Base-by-base conservation (phyloP, 257 asterid genomes). In the Eucommia ulmoides region DNA sequence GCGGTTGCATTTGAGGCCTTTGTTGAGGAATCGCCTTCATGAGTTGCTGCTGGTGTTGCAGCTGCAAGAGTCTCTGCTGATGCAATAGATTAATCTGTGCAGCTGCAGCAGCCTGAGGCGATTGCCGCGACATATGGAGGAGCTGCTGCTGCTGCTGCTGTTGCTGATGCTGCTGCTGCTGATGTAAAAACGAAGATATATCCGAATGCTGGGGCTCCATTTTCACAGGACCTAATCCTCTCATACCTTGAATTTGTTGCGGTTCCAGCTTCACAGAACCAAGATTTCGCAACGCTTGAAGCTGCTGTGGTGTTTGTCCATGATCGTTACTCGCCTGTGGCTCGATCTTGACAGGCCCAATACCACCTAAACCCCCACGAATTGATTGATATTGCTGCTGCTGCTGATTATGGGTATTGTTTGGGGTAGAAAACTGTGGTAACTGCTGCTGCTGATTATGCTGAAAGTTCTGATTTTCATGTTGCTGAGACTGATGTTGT, bases 21-120 rank as follows among this genome's bases (percentile, higher is more conserved):
- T 85, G 96, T 49, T 83, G 96, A 57, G 98, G 94, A 63, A 77
- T 56, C 26, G 83, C 23, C 61, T 88, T 88, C 58, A 84, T 47
- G 46, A 84, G 78, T 19, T 88, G 94, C 57, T 83, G 97, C 24
- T 85, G 95, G 29, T 86, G 94, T 60, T 83, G 94, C 22, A 81
- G 46, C 49, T 89, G 97, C 73, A 78, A 67, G 14, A 83, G 55
- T 70, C 87, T 76, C 69, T 86, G 96, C 56, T 86, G 96, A 24
- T 83, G 93, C 61, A 79, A 71, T 45, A 29, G 38, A 29, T 29
- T 29, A 12, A 82, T 61, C 33, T 84, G 95, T 10, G 48, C 38
- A 1, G 94, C 83, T 17, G 84, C 81, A 41, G 86, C 83, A 12
- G 82, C 77, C 65, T 80, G 85, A 56, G 87, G 63, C 18, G 81